Conservation (phyloP, 208 protist species). For the Trypanosoma conorhini region DNA sequence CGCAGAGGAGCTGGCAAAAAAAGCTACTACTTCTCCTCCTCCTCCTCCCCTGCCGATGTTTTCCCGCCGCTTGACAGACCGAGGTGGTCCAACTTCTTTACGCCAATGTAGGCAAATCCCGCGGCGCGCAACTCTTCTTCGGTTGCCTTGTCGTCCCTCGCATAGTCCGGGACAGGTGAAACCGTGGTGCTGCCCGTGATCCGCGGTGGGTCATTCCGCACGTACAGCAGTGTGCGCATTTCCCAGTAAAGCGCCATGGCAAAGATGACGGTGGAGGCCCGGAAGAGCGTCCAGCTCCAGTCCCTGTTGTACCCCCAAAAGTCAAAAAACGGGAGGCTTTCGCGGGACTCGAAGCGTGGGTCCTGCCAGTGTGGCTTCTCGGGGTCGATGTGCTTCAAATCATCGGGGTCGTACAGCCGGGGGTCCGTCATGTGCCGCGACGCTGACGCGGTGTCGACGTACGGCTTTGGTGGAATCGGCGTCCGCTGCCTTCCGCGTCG, state of each 20-base stretch:
- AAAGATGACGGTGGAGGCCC: slow-evolving; percentile 61
- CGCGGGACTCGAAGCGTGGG: slow-evolving; percentile 73
- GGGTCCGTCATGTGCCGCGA: slow-evolving; percentile 72
- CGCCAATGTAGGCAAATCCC: slow-evolving; percentile 79
- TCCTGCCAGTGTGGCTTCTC: slow-evolving; percentile 92
- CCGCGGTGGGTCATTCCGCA: slow-evolving; percentile 50
- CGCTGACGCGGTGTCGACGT: slow-evolving; percentile 70
- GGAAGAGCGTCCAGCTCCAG: slow-evolving; percentile 91
- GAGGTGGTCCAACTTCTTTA: slow-evolving; percentile 80
- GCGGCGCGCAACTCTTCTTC: slow-evolving; percentile 79
- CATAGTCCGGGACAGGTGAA: slow-evolving; percentile 73
- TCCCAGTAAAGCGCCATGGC: slow-evolving; percentile 67
- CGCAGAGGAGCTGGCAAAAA: neutral
- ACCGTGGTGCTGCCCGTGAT: slow-evolving; percentile 67
- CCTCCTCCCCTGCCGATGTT: neutral
- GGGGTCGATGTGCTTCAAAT: slow-evolving; percentile 77
- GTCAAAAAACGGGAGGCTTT: slow-evolving; percentile 83
- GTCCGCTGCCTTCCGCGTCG: slow-evolving; percentile 35
- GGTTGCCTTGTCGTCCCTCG: slow-evolving; percentile 72
- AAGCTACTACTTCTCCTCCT: neutral
- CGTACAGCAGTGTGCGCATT: slow-evolving; percentile 51
- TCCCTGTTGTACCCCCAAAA: slow-evolving; percentile 87
- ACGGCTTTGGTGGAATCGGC: slow-evolving; percentile 87
- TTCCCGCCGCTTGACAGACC: slow-evolving; percentile 15
- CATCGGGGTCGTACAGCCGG: slow-evolving; percentile 57